These are phyloP conservation scores for Pichia occidentalis DNA, from an alignment of 805 yeast genomes.

Conservation along the genomic window DNA sequence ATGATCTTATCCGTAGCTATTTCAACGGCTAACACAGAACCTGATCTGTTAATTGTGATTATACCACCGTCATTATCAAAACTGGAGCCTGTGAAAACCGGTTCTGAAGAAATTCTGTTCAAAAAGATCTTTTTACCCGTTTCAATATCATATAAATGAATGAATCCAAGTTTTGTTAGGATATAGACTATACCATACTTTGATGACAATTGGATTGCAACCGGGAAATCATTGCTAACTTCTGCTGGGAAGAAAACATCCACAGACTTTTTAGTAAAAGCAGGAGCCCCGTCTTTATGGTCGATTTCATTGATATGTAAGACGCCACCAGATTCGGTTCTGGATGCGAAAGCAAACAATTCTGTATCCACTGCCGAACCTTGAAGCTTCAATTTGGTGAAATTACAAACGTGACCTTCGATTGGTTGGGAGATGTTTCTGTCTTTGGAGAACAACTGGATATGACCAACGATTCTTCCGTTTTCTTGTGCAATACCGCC, in stretches of 20 bases:
- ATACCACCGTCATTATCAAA: conserved; percentile 75
- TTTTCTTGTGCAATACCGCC: conserved; percentile 93
- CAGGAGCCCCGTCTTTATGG: conserved; percentile 79
- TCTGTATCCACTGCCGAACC: conserved; percentile 75
- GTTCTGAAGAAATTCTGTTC: conserved; percentile 93
- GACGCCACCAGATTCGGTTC: conserved; percentile 75
- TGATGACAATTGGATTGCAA: conserved; percentile 79
- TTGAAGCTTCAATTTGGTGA: conserved; percentile 68
- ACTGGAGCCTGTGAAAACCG: conserved; percentile 82
- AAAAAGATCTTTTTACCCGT: conserved; percentile 89
- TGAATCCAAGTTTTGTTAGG: conserved; percentile 92
- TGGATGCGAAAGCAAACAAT: conserved; percentile 88
- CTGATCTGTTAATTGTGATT: conserved; percentile 87
- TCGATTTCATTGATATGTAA: conserved; percentile 94
- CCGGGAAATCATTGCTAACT: conserved; percentile 94
- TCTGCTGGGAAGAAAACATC: conserved; percentile 97
- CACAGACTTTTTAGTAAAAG: conserved; percentile 79
- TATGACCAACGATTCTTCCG: conserved; percentile 92
- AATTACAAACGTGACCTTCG: conserved; percentile 95
- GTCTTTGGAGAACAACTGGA: conserved; percentile 82
- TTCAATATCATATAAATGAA: conserved; percentile 91
- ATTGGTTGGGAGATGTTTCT: conserved; percentile 94
- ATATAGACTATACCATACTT: conserved; percentile 82
- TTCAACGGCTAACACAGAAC: conserved; percentile 92
- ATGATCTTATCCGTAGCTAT: conserved; percentile 77